Evolutionary conservation across 179 eudicot species (phyloP), one percentile per base, ranked within the genome.

Genomic region (Nepenthes alata): DNA sequence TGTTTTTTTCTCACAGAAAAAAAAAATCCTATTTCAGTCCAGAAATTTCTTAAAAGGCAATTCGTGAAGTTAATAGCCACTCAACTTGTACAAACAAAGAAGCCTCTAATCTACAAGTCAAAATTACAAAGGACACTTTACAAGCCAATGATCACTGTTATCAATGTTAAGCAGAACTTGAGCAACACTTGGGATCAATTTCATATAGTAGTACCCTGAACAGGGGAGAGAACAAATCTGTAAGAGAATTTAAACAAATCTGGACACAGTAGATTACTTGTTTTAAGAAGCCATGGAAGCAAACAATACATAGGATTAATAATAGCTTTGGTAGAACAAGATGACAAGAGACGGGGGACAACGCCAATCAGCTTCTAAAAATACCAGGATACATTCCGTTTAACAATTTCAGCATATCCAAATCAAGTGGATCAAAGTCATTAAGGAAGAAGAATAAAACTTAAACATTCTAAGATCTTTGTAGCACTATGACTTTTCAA

Each of bases 131-230:
- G 59, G 55, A 53, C 2, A 15, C 54, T 65, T 51, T 70, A 47
- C 35, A 54, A 11, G 34, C 58, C 35, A 53, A 58, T 15, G 48
- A 5, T 4, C 41, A 47, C 64, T 39, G 4, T 62, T 16, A 50
- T 62, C 11, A 57, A 54, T 35, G 47, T 65, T 2, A 59, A 36
- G 63, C 41, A 50, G 41, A 50, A 2, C 11, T 34, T n/a, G 11
- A 57, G 35, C 14, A 37, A 15, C 25, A 25, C 8, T 48, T 38
- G 62, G 58, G 44, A 60, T 5, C 67, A 51, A 58, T 37, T 37
- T 59, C 78, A 62, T 49, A 62, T 59, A 56, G 56, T 37, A 36
- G 37, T 47, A 4, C 44, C 68, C 74, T 58, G 55, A 5, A 63
- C 34, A 25, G 25, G 51, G 50, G 69, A 61, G 45, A 37, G 11